Evolutionary conservation across 176 grass and related monocot genomes (phyloP).

Genomic region (Avena insularis): DNA sequence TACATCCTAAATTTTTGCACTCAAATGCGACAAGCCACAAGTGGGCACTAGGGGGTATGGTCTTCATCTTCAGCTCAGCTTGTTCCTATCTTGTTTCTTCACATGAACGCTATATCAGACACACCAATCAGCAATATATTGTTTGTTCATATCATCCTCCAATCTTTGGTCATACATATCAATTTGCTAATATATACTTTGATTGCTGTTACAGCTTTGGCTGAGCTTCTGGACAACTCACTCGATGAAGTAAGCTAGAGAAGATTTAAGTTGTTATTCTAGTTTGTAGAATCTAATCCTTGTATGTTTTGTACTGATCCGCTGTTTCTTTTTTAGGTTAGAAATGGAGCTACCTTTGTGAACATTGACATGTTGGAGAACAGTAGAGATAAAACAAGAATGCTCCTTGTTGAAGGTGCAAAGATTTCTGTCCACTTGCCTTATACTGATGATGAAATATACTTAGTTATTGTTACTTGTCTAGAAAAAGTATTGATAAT

Average conservation of each 20-base stretch:
- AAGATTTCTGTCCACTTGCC: conserved; percentile 24
- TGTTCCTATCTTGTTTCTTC: conserved; percentile 30
- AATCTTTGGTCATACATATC: conserved; percentile 35
- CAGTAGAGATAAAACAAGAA: conserved; percentile 77
- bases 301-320: conserved; percentile 25
- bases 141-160: conserved; percentile 25
- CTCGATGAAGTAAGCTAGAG: conserved; percentile 78
- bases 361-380: conserved; percentile 86
- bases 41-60: conserved; percentile 93
- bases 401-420: conserved; percentile 94
- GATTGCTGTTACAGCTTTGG: conserved; percentile 71
- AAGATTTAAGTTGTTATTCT: conserved; percentile 32
- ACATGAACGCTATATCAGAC: conserved; percentile 15
- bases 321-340: conserved; percentile 60
- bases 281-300: conserved; percentile 21
- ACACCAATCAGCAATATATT: conserved; percentile 10
- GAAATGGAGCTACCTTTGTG: conserved; percentile 93
- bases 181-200: conserved; percentile 44
- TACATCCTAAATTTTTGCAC: conserved; percentile 96
- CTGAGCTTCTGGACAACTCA: conserved; percentile 97
- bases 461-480: conserved; percentile 30
- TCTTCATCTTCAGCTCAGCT: conserved; percentile 27
- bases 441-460: conserved; percentile 24
- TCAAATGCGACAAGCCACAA: conserved; percentile 99
- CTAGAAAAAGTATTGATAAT: conserved; percentile 26